Evolutionary conservation across 1,139 yeast genomes (phyloP).

Genomic region (Pichia sp.): DNA sequence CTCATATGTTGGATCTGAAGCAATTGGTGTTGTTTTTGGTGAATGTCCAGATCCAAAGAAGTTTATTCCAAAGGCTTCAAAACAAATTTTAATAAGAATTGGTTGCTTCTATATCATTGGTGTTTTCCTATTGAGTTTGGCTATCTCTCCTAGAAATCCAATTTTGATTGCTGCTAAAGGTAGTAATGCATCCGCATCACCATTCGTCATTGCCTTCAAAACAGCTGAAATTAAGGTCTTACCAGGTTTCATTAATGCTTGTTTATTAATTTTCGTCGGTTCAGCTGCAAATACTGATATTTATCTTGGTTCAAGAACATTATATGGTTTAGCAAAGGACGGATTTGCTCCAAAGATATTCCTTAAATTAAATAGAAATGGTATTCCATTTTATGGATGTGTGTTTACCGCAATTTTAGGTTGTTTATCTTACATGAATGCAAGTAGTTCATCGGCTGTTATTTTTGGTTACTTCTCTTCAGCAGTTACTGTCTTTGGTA

Average conservation of each 20-base stretch:
- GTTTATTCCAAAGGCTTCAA: conserved; percentile 62
- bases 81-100: conserved; percentile 65
- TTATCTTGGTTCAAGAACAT: conserved; percentile 39
- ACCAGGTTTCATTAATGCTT: conserved; percentile 48
- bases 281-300: conserved; percentile 37
- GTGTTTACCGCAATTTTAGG: conserved; percentile 27
- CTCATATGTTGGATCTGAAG: conserved; percentile 46
- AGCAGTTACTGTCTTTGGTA: conserved; percentile 23
- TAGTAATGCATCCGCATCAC: conserved; percentile 50
- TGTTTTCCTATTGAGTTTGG: conserved; percentile 37
- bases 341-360: too few relatives aligned
- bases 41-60: conserved; percentile 41
- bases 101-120: conserved; percentile 47
- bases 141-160: conserved; percentile 34
- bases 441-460: conserved; percentile 12
- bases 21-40: conserved; percentile 38
- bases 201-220: conserved; percentile 55
- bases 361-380: conserved; percentile 11
- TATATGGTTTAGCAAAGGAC: conserved; percentile 19
- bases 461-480: conserved; percentile 23
- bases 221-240: conserved; percentile 49
- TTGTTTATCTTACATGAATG: conserved; percentile 18
- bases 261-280: conserved; percentile 25
- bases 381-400: conserved; percentile 12
- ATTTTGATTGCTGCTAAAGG: conserved; percentile 32